Evolutionary conservation across 2,329 filamentous ascomycete species (phyloP), one percentile per base, ranked within the genome.

Genomic region (Didymella glomerata): DNA sequence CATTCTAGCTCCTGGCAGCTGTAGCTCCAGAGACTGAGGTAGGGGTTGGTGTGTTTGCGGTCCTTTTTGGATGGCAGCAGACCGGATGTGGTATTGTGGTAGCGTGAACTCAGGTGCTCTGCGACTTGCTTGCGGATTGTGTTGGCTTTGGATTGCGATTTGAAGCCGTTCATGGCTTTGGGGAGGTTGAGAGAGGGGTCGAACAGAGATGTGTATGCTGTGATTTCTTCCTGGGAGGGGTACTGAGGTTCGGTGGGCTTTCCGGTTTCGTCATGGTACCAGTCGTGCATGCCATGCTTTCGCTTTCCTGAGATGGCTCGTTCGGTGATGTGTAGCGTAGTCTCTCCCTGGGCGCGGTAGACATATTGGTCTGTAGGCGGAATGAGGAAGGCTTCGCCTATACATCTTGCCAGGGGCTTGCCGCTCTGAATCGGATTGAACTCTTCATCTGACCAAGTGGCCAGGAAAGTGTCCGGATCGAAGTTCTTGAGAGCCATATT

Each of bases 171-270:
- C 14, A 92, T 81, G 11, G 88, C 84, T 57, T 88, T 86, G 5
- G 82, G 68, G 2, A 88, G 88, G 13, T 81, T 80, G 4, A 86
- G 87, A 1, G 82, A 78, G 1, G 89, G 83, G 30, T 80, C 80
- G 80, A 92, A 92, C 69, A 93, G 82, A 47, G 84, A 80, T 36
- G 86, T 83, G 79, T 93, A 92, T 18, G 89, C 85, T 42, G 84
- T 81, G 56, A 89, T 83, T 68, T 92, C 90, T 53, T 82, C 66
- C 8, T 55, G 42, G 0, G 65, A 61, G 8, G 71, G 71, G 45
- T 71, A 56, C 1, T 66, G 61, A 3, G 68, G 69, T 2, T 67
- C 54, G 27, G 57, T 53, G 62, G 64, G 61, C 64, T 72, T 77
- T 74, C 80, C 68, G 57, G 69, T 47, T 72, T 76, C 54, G 68